Base-by-base conservation (phyloP, 2,329 filamentous ascomycete genomes). In the Talaromyces sp. region DNA sequence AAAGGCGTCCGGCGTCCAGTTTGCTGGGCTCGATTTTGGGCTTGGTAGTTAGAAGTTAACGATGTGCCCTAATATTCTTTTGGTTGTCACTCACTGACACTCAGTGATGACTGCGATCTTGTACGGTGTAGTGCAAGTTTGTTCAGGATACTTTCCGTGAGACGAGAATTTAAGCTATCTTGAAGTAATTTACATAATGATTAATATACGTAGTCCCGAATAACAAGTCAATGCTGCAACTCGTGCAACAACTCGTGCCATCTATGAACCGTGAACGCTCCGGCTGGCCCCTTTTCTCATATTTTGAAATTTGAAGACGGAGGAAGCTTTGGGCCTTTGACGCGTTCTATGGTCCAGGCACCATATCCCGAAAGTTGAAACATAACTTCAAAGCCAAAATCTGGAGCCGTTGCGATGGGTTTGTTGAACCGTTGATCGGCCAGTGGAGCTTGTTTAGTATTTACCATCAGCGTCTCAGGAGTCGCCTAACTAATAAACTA, bases 391-490 rank as follows among this genome's bases (percentile, higher is more conserved):
- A 33, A 33, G 28, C 13, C 25, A 48, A 35, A 48, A 35, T 19
- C n/a, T 21, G 45, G 45, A 48, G 19, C 45, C 45, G 45, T 48
- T 48, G 28, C 45, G n/a, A 25, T 48, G 45, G 45, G 45, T 48
- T 48, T 28, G 3, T 7, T 28, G 25, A 28, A 28, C 25, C 7
- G 25, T 7, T 28, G 25, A 28, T 28, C 25, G 25, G 21, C 19
- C 1, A 35, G 45, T 48, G 45, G 45, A 48, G 28, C 25, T 35
- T 35, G 28, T 21, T 19, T 9, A 48, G 11, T 33, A 28, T 46
- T 39, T 39, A 19, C 11, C 13, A 28, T 4, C 25, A 28, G 25
- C 25, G 25, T 7, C 25, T 28, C 25, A 28, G 25, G 4, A 28
- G 25, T 28, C 25, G n/a, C n/a, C n/a, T n/a, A n/a, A n/a, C n/a